Conservation (phyloP, 805 yeast species). For the Metschnikowia gruessii region DNA sequence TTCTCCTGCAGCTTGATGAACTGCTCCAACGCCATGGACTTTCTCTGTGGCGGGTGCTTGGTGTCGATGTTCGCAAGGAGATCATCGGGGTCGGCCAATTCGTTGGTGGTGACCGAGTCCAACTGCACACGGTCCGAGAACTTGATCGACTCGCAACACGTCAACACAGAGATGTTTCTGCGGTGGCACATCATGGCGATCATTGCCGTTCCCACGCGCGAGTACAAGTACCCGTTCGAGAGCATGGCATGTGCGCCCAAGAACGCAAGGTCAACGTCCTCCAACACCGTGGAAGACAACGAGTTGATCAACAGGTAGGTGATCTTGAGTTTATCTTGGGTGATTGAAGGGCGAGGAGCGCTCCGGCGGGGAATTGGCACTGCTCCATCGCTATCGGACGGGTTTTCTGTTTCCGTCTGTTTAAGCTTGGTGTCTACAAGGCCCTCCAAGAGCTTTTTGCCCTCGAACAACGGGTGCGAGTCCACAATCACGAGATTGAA, state of each 20-base stretch:
- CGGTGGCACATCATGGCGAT: constrained; percentile 88
- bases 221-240: constrained; percentile 88
- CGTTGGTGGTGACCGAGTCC: constrained; percentile 93
- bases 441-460: constrained; percentile 67
- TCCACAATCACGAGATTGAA: constrained; percentile 87
- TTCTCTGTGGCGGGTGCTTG: constrained; percentile 54
- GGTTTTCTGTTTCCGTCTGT: constrained; percentile 19
- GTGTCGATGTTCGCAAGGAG: constrained; percentile 48
- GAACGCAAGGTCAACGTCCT: constrained; percentile 86
- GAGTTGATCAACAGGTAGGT: constrained; percentile 80
- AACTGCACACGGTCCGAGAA: constrained; percentile 93
- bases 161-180: constrained; percentile 88
- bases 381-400: constrained; percentile 11
- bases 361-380: constrained; percentile 14
- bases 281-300: constrained; percentile 68
- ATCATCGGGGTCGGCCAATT: constrained; percentile 78
- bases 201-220: constrained; percentile 93
- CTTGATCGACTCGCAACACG: constrained; percentile 92
- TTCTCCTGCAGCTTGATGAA: constrained; percentile 45
- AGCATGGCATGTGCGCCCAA: constrained; percentile 97
- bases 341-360: constrained; percentile 26
- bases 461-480: constrained; percentile 92
- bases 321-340: constrained; percentile 59
- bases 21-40: constrained; percentile 63
- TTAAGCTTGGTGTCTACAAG: constrained; percentile 46